Evolutionary conservation across 139 green algal species (phyloP).

Genomic region (Picochlorum sp.): DNA sequence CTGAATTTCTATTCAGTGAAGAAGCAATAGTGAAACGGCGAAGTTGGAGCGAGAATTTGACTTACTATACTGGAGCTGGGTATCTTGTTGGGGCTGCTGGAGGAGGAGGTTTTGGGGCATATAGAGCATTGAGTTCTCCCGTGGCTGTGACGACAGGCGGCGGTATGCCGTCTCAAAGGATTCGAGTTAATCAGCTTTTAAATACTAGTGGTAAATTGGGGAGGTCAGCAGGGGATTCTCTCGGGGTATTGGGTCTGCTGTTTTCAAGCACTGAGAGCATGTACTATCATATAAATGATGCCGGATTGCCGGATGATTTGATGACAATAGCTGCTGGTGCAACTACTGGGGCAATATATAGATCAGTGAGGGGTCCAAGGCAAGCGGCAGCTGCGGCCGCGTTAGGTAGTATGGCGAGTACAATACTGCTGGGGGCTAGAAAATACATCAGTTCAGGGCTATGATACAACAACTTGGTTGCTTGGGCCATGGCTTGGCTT

Average conservation of each 20-base stretch:
- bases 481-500: too few relatives aligned
- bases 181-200: conserved; percentile 62
- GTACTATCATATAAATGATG: conserved; percentile 41
- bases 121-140: conserved; percentile 14
- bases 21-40: conserved; percentile 57
- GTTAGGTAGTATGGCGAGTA: conserved; percentile 40
- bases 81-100: conserved; percentile 53
- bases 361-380: conserved; percentile 50
- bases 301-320: conserved; percentile 35
- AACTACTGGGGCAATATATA: conserved; percentile 54
- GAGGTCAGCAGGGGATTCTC: conserved; percentile 47
- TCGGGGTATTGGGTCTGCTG: conserved; percentile 67
- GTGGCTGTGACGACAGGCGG: conserved; percentile 14
- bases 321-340: conserved; percentile 54
- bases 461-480: too few relatives aligned
- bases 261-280: conserved; percentile 56
- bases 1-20: conserved; percentile 83
- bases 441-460: conserved; percentile 15
- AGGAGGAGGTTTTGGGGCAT: conserved; percentile 29
- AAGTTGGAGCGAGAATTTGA: conserved; percentile 77
- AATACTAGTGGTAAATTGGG: conserved; percentile 53
- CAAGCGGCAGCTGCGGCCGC: conserved; percentile 49
- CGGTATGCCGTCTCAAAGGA: conserved; percentile 15
- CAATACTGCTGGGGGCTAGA: conserved; percentile 36
- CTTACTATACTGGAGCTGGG: conserved; percentile 79